Evolutionary conservation across 495 filamentous ascomycete species (phyloP), one percentile per base, ranked within the genome.

Genomic region (Acidiella bohemica): DNA sequence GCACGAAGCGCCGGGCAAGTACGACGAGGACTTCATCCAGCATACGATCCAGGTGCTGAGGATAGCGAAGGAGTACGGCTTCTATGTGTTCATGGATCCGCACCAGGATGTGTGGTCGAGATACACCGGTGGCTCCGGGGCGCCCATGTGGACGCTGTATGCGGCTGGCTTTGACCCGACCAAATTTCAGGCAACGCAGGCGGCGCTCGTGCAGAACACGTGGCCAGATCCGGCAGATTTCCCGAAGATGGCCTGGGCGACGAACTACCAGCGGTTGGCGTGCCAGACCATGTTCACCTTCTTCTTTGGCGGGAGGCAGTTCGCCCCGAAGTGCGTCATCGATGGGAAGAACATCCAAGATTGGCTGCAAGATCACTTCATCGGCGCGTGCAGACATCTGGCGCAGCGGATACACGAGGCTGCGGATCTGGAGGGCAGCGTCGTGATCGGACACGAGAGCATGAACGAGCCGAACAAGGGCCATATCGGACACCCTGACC

Each of bases 161-260:
- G 90, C 90, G 1, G 84, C 80, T 33, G 90, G 90, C 6, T 62
- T 97, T 18, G 82, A 97, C 50, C 90, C 92, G 2, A 68, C 72
- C 53, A 71, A 69, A 22, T 95, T 97, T 53, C 75, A 76, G 31
- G 76, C 73, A 18, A 97, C 88, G 12, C 81, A 94, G 59, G 92
- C 86, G 2, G 85, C 92, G 16, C 68, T 94, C 30, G 88, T 97
- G 18, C 90, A 97, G 31, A 97, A 96, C 53, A 88, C 81, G 0
- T 94, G 81, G 51, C 78, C 84, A n/a, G 70, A 93, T 25, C 84
- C 86, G 13, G 75, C 75, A 4, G 69, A 76, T 2, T 97, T 90
- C 54, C 92, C 90, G 3, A 96, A 96, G 61, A 97, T 97, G 90
- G 85, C 94, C 16, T 97, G 90, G 90, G 84, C 87, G 32, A 97